Evolutionary conservation across 2,329 filamentous ascomycete genomes (phyloP).

Genomic region (Bipolaris gigantea): DNA sequence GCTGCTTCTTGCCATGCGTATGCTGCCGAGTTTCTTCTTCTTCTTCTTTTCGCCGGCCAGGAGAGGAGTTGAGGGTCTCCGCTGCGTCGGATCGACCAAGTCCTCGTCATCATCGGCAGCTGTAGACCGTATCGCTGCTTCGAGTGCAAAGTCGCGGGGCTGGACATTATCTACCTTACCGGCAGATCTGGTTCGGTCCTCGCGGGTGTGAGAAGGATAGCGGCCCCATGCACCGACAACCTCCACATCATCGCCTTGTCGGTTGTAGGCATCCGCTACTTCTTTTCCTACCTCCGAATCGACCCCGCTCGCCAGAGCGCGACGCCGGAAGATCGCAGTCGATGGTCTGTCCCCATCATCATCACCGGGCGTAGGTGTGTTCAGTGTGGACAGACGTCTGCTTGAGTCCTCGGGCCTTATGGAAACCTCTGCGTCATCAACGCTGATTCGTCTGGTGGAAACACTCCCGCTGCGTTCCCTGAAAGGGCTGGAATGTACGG

Average conservation of each 20-base stretch:
- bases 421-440: conserved; percentile 1
- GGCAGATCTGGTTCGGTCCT: conserved; percentile 46
- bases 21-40: conserved; percentile 63
- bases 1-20: conserved; percentile 65
- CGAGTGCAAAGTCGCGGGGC: conserved; percentile 49
- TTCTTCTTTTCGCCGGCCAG: conserved; percentile 35
- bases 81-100: conserved; percentile 31
- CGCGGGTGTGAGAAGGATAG: conserved; percentile 52
- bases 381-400: conserved; percentile 13
- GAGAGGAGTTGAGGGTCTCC: conserved; percentile 22
- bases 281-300: conserved; percentile 14
- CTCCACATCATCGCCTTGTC: conserved; percentile 28
- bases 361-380: not conserved
- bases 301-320: conserved; percentile 19
- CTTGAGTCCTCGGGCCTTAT: conserved; percentile 5
- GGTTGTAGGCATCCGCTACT: conserved; percentile 26
- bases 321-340: conserved; percentile 17
- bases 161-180: conserved; percentile 44
- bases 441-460: conserved; percentile 10
- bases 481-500: conserved; percentile 31
- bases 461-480: conserved; percentile 38
- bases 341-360: not conserved
- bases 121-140: conserved; percentile 34
- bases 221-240: conserved; percentile 49
- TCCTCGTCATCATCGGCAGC: conserved; percentile 26